Evolutionary conservation across 148 eudicot species (phyloP).

Genomic region (Chenopodium suecicum): DNA sequence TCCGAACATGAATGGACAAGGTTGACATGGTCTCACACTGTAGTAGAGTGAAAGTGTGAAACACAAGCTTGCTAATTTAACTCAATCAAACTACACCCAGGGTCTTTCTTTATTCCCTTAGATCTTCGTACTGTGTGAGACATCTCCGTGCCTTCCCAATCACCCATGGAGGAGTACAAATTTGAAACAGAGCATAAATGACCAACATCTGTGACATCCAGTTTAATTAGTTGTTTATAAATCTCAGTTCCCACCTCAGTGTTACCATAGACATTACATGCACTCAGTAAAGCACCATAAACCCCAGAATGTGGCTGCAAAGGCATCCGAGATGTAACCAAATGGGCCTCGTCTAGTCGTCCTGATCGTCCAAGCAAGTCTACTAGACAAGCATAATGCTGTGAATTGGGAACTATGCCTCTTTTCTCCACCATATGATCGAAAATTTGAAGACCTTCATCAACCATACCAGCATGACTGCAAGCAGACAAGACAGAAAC

Average conservation of each 20-base stretch:
- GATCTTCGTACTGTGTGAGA: slow-evolving; percentile 28
- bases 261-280: slow-evolving; percentile 46
- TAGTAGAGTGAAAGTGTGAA: background rate
- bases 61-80: background rate
- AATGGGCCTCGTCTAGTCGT: slow-evolving; percentile 42
- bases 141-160: slow-evolving; percentile 35
- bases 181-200: slow-evolving; percentile 44
- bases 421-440: slow-evolving; percentile 32
- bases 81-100: slow-evolving; percentile 48
- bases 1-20: background rate
- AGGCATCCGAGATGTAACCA: slow-evolving; percentile 39
- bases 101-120: slow-evolving; percentile 45
- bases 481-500: slow-evolving; percentile 49
- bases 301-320: slow-evolving; percentile 30
- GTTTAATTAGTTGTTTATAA: slow-evolving; percentile 31
- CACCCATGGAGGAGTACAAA: slow-evolving; percentile 49
- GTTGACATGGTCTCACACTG: background rate
- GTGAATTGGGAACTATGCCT: slow-evolving; percentile 39
- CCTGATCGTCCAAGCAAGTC: slow-evolving; percentile 64
- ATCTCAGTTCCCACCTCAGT: slow-evolving; percentile 40
- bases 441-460: slow-evolving; percentile 47
- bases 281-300: slow-evolving; percentile 50
- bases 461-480: slow-evolving; percentile 55
- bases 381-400: slow-evolving; percentile 56
- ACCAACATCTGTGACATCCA: slow-evolving; percentile 45